Percentiles rank a stretch among this genome's conserved stretches.
phyloP scores from a whole-genome alignment of 495 filamentous ascomycete genomes.

The Talaromyces ruber region DNA sequence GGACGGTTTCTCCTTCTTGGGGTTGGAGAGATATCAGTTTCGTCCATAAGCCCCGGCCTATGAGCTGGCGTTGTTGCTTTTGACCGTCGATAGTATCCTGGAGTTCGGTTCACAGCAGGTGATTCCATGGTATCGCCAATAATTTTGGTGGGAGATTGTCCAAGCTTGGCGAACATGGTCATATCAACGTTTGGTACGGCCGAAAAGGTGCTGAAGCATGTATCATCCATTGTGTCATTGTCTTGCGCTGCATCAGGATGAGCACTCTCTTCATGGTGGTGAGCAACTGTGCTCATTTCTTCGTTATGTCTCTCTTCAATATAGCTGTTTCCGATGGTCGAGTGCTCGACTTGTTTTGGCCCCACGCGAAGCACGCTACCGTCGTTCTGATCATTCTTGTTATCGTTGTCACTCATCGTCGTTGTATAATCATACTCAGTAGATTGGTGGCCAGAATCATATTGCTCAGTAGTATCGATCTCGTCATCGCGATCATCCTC shows the following conservation, averaged over 20 bases:
- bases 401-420: conserved; percentile 8
- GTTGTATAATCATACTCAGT: background rate
- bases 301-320: conserved; percentile 34
- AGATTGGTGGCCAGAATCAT: background rate
- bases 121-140: conserved; percentile 26
- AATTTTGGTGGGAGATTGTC: conserved; percentile 43
- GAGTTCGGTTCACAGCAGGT: conserved; percentile 7
- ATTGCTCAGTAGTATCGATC: background rate
- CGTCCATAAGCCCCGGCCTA: conserved; percentile 11
- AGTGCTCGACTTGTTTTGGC: conserved; percentile 10
- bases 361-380: conserved; percentile 18
- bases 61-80: conserved; percentile 28
- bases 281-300: conserved; percentile 36
- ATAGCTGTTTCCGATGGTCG: conserved; percentile 23
- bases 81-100: conserved; percentile 12
- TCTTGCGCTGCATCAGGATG: conserved; percentile 17
- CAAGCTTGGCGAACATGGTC: conserved; percentile 72
- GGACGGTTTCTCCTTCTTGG: conserved; percentile 38
- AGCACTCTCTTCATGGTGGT: background rate
- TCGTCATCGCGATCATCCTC: conserved; percentile 17
- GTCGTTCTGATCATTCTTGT: conserved; percentile 13
- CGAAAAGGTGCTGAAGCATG: conserved; percentile 78
- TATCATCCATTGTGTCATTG: conserved; percentile 57
- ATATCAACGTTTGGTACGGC: conserved; percentile 68
- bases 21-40: conserved; percentile 38